phyloP scores from a whole-genome alignment of 2,329 filamentous ascomycete genomes.

The Colletotrichum sp. region DNA sequence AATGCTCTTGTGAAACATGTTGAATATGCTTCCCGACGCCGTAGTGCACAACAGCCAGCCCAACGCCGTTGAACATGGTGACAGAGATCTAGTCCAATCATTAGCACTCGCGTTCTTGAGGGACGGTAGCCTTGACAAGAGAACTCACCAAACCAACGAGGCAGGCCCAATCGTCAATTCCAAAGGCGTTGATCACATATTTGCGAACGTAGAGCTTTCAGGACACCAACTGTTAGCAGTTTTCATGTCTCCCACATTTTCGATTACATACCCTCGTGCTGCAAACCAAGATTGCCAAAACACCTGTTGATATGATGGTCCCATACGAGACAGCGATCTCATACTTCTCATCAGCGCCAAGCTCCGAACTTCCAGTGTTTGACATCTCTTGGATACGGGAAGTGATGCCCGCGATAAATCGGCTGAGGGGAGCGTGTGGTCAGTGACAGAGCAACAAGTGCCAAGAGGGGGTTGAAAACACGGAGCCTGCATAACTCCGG shows the following conservation, averaged over 20 bases:
- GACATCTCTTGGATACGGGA: background rate
- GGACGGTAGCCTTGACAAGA: background rate
- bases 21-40: background rate
- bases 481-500: background rate
- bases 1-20: background rate
- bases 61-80: background rate
- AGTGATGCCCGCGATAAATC: background rate
- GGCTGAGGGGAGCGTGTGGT: background rate
- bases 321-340: background rate
- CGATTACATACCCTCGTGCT: background rate
- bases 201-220: background rate
- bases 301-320: background rate
- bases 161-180: background rate
- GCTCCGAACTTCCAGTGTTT: background rate
- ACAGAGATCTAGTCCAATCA: background rate
- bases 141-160: background rate
- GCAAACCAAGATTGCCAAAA: background rate
- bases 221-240: background rate
- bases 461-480: background rate
- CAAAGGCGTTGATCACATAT: background rate
- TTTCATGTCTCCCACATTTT: background rate
- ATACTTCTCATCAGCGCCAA: background rate
- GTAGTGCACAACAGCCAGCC: background rate
- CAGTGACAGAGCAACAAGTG: background rate
- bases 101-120: background rate